phyloP scores from a whole-genome alignment of 768 basidiomycete species.

The Suillus bovinus region DNA sequence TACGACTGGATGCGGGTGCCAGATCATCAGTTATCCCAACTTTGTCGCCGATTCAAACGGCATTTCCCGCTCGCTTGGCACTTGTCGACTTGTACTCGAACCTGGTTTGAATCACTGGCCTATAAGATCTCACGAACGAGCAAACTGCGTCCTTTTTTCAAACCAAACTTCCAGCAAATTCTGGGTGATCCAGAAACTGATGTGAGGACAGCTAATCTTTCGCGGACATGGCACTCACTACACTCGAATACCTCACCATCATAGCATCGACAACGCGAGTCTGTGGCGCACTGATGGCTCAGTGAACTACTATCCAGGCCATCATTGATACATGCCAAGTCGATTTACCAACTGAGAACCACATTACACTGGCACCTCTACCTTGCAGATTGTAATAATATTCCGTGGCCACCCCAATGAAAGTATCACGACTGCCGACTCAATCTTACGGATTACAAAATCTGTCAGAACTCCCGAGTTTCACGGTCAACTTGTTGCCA shows the following conservation, averaged over 20 bases:
- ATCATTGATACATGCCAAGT: neutral
- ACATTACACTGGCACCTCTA: neutral
- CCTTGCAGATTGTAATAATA: neutral
- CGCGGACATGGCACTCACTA: neutral
- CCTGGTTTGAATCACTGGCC: neutral
- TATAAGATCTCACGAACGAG: neutral
- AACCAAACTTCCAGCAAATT: neutral
- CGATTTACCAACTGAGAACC: neutral
- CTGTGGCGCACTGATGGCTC: neutral
- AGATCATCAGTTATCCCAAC: neutral
- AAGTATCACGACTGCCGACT: neutral
- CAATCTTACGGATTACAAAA: neutral
- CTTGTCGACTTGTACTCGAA: neutral
- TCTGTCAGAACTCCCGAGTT: neutral
- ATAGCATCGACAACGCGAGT: neutral
- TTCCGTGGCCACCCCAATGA: neutral
- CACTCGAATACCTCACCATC: neutral
- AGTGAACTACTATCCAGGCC: neutral
- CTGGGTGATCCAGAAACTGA: neutral
- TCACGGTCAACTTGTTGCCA: neutral
- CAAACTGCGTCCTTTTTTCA: neutral
- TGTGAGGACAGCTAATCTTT: neutral
- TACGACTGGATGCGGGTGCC: neutral
- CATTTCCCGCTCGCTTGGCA: neutral
- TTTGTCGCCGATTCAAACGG: neutral